Evolutionary conservation across 148 eudicot genomes (phyloP).

Genomic region (Diospyros lotus): DNA sequence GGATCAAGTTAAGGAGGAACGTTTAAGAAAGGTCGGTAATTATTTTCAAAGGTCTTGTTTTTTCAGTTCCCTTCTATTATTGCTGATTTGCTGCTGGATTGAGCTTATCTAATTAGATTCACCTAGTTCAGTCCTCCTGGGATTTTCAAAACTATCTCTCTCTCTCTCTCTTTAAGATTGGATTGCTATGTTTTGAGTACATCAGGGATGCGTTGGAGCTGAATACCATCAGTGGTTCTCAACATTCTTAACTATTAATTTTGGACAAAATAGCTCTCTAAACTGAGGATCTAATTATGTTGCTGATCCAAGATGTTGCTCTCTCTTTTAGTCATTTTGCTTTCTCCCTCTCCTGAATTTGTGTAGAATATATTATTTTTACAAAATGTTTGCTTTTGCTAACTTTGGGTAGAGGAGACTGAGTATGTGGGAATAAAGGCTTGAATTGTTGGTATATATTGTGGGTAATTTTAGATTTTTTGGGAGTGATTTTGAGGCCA

Average conservation of each 20-base stretch:
- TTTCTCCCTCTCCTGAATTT: too few relatives aligned
- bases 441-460: too few relatives aligned
- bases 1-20: conserved; percentile 68
- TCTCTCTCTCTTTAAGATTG: not conserved
- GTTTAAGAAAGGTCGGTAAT: too few relatives aligned
- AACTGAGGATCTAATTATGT: not conserved
- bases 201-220: not conserved
- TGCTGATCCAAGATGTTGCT: conserved; percentile 1
- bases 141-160: not conserved
- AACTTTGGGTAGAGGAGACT: too few relatives aligned
- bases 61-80: not conserved
- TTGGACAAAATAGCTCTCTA: not conserved
- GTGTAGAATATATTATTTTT: too few relatives aligned
- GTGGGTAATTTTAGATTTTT: too few relatives aligned
- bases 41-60: not conserved
- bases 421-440: too few relatives aligned
- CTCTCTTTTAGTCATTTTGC: too few relatives aligned
- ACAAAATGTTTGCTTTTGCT: too few relatives aligned
- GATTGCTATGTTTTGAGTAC: not conserved
- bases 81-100: not conserved
- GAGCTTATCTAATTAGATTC: not conserved
- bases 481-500: too few relatives aligned
- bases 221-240: not conserved
- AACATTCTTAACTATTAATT: not conserved
- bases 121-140: not conserved